Percentiles rank a stretch among this genome's conserved stretches.
Conservation (phyloP, 495 filamentous ascomycete genomes). For the Aspergillus ellipticus region DNA sequence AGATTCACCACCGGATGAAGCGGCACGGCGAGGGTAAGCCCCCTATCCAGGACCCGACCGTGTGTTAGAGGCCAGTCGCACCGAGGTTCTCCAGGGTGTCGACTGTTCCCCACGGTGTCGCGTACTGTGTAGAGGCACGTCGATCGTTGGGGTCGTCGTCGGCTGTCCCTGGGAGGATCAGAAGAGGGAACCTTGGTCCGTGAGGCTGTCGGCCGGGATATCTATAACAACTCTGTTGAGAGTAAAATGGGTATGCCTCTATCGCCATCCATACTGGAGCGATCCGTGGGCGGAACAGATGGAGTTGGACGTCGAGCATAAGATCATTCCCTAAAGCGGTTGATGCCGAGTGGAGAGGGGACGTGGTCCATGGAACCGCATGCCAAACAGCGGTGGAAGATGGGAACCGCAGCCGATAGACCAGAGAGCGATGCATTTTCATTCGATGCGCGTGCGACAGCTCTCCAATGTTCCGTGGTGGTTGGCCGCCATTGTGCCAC, state of each 20-base stretch:
- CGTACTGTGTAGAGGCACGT: neutral
- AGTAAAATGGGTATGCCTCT: too few species aligned
- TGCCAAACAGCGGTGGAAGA: neutral
- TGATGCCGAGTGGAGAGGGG: constrained; percentile 1
- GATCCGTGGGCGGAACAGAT: constrained; percentile 4
- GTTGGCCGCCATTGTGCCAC: neutral
- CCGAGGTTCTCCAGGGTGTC: neutral
- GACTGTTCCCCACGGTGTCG: neutral
- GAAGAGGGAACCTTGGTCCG: neutral
- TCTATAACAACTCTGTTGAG: too few species aligned
- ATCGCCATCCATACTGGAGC: neutral
- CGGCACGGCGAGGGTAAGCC: too few species aligned
- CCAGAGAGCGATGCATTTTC: neutral
- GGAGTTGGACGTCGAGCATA: neutral
- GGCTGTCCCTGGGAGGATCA: too few species aligned
- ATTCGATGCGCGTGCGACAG: neutral
- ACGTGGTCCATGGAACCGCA: constrained; percentile 4
- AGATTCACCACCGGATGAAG: too few species aligned
- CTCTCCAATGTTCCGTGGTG: neutral
- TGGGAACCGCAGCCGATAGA: constrained; percentile 4
- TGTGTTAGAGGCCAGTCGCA: neutral
- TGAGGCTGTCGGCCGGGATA: too few species aligned
- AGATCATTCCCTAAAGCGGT: constrained; percentile 9
- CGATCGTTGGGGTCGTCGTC: too few species aligned
- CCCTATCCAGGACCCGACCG: neutral